Evolutionary conservation across 345 rosid genomes (phyloP), one percentile per base, ranked within the genome.

Genomic region (Citrus hindsii): DNA sequence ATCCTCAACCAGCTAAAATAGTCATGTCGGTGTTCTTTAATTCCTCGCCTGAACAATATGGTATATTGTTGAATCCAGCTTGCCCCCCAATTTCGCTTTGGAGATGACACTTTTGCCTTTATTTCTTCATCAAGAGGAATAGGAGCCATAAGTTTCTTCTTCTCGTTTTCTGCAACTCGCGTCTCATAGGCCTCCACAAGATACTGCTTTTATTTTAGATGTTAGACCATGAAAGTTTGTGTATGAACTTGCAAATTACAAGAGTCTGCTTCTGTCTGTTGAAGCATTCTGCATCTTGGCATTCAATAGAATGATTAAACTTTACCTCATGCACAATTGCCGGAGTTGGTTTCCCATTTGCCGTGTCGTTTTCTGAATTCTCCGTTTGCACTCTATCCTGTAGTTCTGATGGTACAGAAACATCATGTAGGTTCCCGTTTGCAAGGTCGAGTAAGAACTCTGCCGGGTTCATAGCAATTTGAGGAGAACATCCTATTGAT

Each of bases 381-480:
- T 86, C 97, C 67, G 85, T 86, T 75, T 91, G 99, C 60, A 94
- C 97, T 86, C 86, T 92, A 79, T 96, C 99, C 24, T 96, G 94
- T 58, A 96, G 77, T 83, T 96, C 97, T 12, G 97, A 92, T 46
- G 98, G 99, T 14, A 94, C 87, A 12, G 99, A 92, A 74, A 94
- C 90, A 76, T 91, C 97, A 19, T 83, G 88, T 62, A 91, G 69
- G 86, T 94, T 94, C 56, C 98, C 99, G 30, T 96, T 96, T 21
- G 99, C 98, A 30, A 96, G 97, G 89, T 96, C 99, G 13, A 96
- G 89, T 81, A 96, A 83, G 88, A 94, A 93, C 86, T 96, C 99
- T 46, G 98, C 98, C 4, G 97, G 99, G 79, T 96, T 96, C 98
- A 96, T 96, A 75, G 97, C 79, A 25, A 96, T 91, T 33, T 91